Conservation (phyloP, 805 yeast genomes). For the Yarrowia sp. region DNA sequence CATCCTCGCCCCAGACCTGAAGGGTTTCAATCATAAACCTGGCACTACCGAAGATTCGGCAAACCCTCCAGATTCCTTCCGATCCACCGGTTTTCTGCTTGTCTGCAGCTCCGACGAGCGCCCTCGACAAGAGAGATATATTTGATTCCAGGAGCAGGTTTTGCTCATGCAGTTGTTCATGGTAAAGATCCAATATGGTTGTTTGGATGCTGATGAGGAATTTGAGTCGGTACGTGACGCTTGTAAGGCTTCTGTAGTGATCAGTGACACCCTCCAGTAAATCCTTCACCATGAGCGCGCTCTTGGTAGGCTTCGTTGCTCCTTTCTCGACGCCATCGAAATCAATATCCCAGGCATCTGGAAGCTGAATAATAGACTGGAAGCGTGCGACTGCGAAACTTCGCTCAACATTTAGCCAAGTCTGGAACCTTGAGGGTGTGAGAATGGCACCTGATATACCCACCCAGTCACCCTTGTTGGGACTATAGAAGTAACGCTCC, state of each 20-base stretch:
- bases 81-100: slow-evolving; percentile 46
- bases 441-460: slow-evolving; percentile 53
- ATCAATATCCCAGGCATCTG: slow-evolving; percentile 65
- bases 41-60: slow-evolving; percentile 52
- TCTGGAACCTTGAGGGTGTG: slow-evolving; percentile 49
- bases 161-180: slow-evolving; percentile 54
- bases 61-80: slow-evolving; percentile 53
- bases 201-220: slow-evolving; percentile 67
- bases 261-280: slow-evolving; percentile 63
- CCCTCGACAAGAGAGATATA: slow-evolving; percentile 51
- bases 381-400: slow-evolving; percentile 56
- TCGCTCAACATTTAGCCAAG: slow-evolving; percentile 64
- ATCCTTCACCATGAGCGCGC: slow-evolving; percentile 64
- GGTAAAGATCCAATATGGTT: slow-evolving; percentile 61
- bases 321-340: slow-evolving; percentile 57
- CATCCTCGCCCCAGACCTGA: slow-evolving; percentile 55
- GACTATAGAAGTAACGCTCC: slow-evolving; percentile 57
- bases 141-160: slow-evolving; percentile 55
- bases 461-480: slow-evolving; percentile 54
- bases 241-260: slow-evolving; percentile 55
- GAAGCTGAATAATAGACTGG: slow-evolving; percentile 57
- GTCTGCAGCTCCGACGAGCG: slow-evolving; percentile 48
- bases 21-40: slow-evolving; percentile 53
- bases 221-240: slow-evolving; percentile 62
- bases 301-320: slow-evolving; percentile 65